Evolutionary conservation across 2,329 filamentous ascomycete genomes (phyloP).

Genomic region (Elsinoe fawcettii): DNA sequence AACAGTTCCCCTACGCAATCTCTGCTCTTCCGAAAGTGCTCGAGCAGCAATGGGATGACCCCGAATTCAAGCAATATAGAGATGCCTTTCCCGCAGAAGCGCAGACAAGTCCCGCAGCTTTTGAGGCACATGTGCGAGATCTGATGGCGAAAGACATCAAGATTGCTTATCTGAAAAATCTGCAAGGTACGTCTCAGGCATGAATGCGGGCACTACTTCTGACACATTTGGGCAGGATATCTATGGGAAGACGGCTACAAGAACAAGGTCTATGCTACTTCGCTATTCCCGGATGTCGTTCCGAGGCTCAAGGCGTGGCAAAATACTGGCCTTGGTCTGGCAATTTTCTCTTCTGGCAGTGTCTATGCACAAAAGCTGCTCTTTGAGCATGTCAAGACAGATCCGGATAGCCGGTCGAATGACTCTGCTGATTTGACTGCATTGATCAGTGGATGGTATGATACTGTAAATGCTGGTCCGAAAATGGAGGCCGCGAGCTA

Average conservation of each 20-base stretch:
- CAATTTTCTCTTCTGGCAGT: slow-evolving; percentile 77
- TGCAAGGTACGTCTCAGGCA: slow-evolving; percentile 50
- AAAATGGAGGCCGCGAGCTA: slow-evolving; percentile 65
- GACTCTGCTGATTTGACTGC: slow-evolving; percentile 52
- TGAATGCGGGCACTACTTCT: background rate
- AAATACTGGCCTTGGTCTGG: slow-evolving; percentile 47
- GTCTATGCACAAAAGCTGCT: slow-evolving; percentile 74
- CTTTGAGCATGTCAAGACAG: slow-evolving; percentile 51
- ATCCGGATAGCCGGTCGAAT: slow-evolving; percentile 32
- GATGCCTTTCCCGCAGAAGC: slow-evolving; percentile 62
- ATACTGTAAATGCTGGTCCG: slow-evolving; percentile 70
- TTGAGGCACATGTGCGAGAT: slow-evolving; percentile 61
- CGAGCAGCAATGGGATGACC: slow-evolving; percentile 57
- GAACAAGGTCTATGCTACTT: slow-evolving; percentile 60
- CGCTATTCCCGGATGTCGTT: slow-evolving; percentile 68
- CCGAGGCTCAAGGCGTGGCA: slow-evolving; percentile 54
- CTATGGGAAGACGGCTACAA: slow-evolving; percentile 70
- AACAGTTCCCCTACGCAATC: slow-evolving; percentile 70
- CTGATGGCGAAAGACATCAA: slow-evolving; percentile 67
- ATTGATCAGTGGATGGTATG: slow-evolving; percentile 61
- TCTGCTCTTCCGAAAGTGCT: slow-evolving; percentile 57
- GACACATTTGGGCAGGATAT: slow-evolving; percentile 43
- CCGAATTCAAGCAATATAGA: slow-evolving; percentile 58
- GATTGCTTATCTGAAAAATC: slow-evolving; percentile 65
- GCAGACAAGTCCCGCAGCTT: slow-evolving; percentile 49